A percentile compares a stretch with the other conserved stretches of the same genome.
Conservation (phyloP, 78 protist genomes). For the Speleostelium caveatum region DNA sequence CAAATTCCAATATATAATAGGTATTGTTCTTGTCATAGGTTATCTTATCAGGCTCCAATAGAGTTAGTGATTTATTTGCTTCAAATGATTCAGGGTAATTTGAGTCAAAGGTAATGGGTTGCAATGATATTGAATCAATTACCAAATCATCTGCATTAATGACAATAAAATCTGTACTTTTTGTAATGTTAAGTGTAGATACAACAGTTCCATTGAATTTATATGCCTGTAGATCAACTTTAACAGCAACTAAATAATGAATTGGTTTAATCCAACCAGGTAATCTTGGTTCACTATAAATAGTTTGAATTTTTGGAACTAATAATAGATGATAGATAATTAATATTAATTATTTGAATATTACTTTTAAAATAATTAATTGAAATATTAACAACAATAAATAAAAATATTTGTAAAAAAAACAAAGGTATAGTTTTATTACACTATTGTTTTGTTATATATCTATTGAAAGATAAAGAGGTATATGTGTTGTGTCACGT, state of each 20-base stretch:
- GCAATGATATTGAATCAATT: neutral
- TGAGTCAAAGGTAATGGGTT: neutral
- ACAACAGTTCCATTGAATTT: constrained; percentile 40
- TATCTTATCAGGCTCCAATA: neutral
- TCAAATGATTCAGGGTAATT: neutral
- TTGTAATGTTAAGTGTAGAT: constrained; percentile 16
- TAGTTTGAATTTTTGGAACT: neutral
- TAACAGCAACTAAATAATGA: constrained; percentile 51
- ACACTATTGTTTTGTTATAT: no score
- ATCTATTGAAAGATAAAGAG: no score
- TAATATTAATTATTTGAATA: neutral
- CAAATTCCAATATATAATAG: constrained; percentile 45
- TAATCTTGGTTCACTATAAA: constrained; percentile 35
- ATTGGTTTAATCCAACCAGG: constrained; percentile 52
- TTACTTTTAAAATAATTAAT: neutral
- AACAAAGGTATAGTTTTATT: no score
- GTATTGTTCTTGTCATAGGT: constrained; percentile 32
- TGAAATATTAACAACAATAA: neutral
- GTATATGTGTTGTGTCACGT: no score
- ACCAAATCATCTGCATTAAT: constrained; percentile 54
- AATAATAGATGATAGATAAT: neutral
- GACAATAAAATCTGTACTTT: constrained; percentile 23
- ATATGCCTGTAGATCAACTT: constrained; percentile 14
- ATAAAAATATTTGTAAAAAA: no score
- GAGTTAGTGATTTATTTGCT: neutral